Evolutionary conservation across 306 rosid genomes (phyloP), one percentile per base, ranked within the genome.

Genomic region (Malus domestica): DNA sequence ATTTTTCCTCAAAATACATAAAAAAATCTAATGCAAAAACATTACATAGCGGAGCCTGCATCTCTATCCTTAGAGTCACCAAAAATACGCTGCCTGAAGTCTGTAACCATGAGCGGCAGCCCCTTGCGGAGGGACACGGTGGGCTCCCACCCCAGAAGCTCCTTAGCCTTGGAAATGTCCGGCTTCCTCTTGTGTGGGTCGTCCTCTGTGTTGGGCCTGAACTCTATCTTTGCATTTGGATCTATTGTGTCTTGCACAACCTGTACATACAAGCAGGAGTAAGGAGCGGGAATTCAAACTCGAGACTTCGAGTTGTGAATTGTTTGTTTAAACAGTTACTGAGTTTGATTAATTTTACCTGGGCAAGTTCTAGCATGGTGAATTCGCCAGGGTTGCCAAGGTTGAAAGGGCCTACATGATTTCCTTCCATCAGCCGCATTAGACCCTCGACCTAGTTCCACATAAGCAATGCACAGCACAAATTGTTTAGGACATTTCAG

Each of bases 311-410:
- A 49, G 19, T 10, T 58, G 16, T 1, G 63, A 10, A 58, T 22
- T 42, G 13, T 45, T 29, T 12, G 14, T 62, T 58, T 42, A 10
- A 33, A 23, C 13, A 63, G 68, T 30, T 6, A 22, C 18, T 18
- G 38, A 14, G 46, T 23, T 6, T 19, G 22, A 6, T 16, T 66
- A 4, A 14, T 46, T 49, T 61, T 73, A 93, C 98, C 96, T 94
- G 91, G 49, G 98, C 98, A 49, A 94, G 96, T 82, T 94, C 98
- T 73, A 94, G 90, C 98, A 94, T 94, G 80, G 97, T 94, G 93
- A 94, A 94, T 90, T 94, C 98, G 65, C 97, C 94, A 25, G 97
- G 98, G 83, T 94, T 94, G 57, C 98, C 98, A 9, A 94, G 98
- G 83, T 94, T 94, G 84, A 94, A 91, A 58, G 98, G 97, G n/a